Percentiles rank a stretch among this genome's conserved stretches.
These are phyloP conservation scores for Toxoplasma gondii DNA, from an alignment of 169 alveolate genomes.

Conservation along the genomic window DNA sequence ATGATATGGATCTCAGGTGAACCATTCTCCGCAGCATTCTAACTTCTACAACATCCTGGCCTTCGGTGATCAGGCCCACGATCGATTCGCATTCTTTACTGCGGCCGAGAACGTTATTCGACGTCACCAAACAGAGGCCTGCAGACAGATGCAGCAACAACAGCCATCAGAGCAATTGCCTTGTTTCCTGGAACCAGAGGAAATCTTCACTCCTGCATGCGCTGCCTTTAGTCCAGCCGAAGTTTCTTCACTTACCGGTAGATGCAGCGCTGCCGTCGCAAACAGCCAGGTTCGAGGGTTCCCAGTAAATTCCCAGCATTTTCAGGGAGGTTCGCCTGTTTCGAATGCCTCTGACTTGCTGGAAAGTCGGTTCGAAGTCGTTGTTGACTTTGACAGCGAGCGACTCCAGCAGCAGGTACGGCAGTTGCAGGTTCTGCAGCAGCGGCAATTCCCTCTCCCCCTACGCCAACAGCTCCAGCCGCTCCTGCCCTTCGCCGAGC, in stretches of 20 bases:
- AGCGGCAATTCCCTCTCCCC: neutral
- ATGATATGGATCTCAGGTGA: neutral
- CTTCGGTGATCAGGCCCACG: conserved; percentile 33
- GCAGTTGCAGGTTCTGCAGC: conserved; percentile 20
- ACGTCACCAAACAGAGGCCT: neutral
- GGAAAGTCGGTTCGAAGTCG: neutral
- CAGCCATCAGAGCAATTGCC: neutral
- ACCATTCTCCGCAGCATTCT: neutral
- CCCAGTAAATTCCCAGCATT: too few relatives aligned
- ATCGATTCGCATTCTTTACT: conserved; percentile 11
- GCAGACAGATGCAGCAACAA: neutral
- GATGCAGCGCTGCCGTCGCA: neutral
- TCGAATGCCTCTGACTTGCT: neutral
- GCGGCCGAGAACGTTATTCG: conserved; percentile 14
- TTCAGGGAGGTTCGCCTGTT: neutral
- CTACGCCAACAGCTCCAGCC: neutral
- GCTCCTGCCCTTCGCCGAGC: neutral
- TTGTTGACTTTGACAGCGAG: conserved; percentile 17
- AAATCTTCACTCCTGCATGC: neutral
- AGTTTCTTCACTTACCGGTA: neutral
- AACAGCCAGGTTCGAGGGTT: too few relatives aligned
- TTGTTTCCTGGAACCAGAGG: neutral
- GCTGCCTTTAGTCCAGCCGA: neutral
- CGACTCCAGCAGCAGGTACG: conserved; percentile 8
- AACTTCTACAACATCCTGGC: conserved; percentile 19